A percentile compares a stretch with the other conserved stretches of the same genome.
Conservation (phyloP, 2,329 filamentous ascomycete species). For the Epichloe uncinata region DNA sequence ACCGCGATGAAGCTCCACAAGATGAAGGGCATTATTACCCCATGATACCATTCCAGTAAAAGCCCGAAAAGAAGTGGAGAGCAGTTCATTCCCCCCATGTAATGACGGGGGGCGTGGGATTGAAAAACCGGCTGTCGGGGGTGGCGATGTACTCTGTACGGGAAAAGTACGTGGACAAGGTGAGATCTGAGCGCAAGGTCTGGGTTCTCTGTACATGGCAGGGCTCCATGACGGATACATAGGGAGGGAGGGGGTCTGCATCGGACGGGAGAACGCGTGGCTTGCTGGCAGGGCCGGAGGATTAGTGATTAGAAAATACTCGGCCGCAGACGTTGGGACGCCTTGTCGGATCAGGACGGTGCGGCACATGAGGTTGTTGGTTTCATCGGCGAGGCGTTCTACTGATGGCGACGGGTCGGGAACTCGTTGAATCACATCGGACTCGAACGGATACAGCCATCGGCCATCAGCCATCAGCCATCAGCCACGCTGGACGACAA, state of each 20-base stretch:
- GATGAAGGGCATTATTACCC: background rate
- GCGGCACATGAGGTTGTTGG: background rate
- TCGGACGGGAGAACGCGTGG: background rate
- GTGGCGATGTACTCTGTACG: background rate
- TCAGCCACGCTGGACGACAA: background rate
- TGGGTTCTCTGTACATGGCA: background rate
- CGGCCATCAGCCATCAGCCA: background rate
- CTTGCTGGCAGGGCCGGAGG: background rate
- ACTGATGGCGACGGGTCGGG: background rate
- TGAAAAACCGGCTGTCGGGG: background rate
- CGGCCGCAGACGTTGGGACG: background rate
- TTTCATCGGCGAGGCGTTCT: background rate
- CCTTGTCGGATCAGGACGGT: background rate
- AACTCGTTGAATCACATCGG: background rate
- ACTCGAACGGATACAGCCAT: background rate
- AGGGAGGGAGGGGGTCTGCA: background rate
- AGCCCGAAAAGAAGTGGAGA: background rate
- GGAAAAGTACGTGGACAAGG: background rate
- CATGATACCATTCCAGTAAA: background rate
- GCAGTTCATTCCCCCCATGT: background rate
- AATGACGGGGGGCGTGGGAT: background rate
- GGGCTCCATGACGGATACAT: background rate
- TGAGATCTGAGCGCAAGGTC: background rate
- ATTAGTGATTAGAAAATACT: background rate
- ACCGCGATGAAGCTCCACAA: background rate